Conservation (phyloP, 2,329 filamentous ascomycete genomes). For the Keithomyces neogunnii region DNA sequence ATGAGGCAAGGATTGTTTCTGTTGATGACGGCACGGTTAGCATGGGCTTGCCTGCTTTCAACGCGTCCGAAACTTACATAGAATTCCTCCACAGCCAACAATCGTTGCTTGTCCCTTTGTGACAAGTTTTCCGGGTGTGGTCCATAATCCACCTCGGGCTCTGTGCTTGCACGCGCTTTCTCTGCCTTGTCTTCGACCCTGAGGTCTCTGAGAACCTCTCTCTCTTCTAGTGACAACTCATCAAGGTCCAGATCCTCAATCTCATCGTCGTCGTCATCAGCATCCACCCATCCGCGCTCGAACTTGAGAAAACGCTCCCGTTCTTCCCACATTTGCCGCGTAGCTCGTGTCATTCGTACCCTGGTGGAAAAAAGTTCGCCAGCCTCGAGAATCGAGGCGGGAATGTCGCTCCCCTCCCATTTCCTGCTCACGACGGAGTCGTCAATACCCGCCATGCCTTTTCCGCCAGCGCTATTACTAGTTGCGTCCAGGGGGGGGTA, state of each 20-base stretch:
- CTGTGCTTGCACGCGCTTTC: conserved; percentile 10
- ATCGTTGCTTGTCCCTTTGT: conserved; percentile 51
- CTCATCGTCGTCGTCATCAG: conserved; percentile 33
- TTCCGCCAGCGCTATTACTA: conserved; percentile 85
- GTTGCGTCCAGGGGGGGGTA: conserved; percentile 86
- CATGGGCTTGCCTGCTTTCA: neutral
- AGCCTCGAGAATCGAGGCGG: conserved; percentile 89
- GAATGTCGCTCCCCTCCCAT: conserved; percentile 93
- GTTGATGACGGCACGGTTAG: neutral
- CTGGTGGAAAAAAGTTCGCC: conserved; percentile 84
- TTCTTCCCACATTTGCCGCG: conserved; percentile 91
- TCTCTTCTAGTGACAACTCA: conserved; percentile 33
- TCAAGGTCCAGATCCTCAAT: conserved; percentile 39
- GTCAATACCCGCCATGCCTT: conserved; percentile 73
- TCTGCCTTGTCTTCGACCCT: conserved; percentile 25
- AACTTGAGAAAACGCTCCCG: conserved; percentile 85
- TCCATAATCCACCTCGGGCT: conserved; percentile 32
- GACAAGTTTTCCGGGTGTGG: conserved; percentile 39
- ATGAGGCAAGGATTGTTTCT: conserved; percentile 72
- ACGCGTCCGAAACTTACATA: conserved; percentile 56
- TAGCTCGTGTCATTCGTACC: conserved; percentile 84
- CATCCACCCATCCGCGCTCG: conserved; percentile 75
- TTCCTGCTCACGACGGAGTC: conserved; percentile 71
- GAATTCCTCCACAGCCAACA: conserved; percentile 70
- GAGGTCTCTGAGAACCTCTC: conserved; percentile 32